Base-by-base conservation (phyloP, 176 grass and related monocot species). In the Ananas comosus region DNA sequence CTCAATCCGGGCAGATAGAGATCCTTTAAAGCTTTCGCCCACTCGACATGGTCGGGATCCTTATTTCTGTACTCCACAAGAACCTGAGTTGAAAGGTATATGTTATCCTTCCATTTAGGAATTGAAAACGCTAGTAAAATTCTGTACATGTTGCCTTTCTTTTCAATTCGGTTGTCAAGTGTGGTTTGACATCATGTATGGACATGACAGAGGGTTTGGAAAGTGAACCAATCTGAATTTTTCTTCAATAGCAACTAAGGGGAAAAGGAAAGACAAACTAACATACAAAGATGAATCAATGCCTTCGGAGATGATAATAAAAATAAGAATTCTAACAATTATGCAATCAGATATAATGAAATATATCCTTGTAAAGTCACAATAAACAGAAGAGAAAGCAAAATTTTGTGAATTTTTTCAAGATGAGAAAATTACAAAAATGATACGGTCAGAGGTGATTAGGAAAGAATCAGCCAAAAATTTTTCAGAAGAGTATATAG, bases 11-110 rank as follows among this genome's bases (percentile, higher is more conserved):
- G 82, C 19, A 86, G 14, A 65, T 93, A 99, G 12, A 99, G 80
- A 70, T 99, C 95, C 72, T 99, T 99, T 78, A 99, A 81, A 74
- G 95, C 84, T 87, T 94, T 99, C 29, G 80, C 81, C 95, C 90
- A 99, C 70, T 99, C 90, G 78, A 94, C 82, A 83, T 99, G 95
- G 65, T 93, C 90, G 70, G 84, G 69, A 53, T 99, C 84, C 66
- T 89, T 93, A 75, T 91, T 99, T 77, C 82, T 93, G 78, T 90
- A 99, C 75, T 91, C 87, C 67, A 99, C 90, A 70, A 99, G 89
- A 80, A 99, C 75, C 95, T 99, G 75, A 11, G 52, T 66, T 58
- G 7, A 49, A 56, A 85, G 49, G 54, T 56, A 68, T 25, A 16
- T 22, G 22, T 79, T 27, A 19, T 64, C 33, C 33, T 42, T 52